phyloP scores from a whole-genome alignment of 2,329 filamentous ascomycete genomes.

The Paecilomyces fulvus region DNA sequence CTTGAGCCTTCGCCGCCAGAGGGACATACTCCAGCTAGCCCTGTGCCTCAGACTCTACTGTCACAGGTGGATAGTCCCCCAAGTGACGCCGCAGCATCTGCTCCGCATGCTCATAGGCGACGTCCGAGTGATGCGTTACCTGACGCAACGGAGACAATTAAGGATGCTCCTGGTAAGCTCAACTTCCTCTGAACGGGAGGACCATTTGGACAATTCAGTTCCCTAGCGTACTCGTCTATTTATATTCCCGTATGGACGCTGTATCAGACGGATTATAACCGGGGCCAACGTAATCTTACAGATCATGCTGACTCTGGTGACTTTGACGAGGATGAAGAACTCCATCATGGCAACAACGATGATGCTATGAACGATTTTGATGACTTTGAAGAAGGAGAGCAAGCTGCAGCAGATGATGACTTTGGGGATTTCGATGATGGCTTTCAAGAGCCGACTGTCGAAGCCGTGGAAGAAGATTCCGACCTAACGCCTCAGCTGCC shows the following conservation, averaged over 20 bases:
- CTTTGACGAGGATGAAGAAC: constrained; percentile 46
- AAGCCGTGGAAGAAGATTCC: constrained; percentile 17
- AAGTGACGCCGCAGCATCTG: constrained; percentile 23
- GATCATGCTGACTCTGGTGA: constrained; percentile 47
- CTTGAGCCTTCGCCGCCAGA: constrained; percentile 14
- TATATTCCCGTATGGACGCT: constrained; percentile 40
- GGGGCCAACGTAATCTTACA: not conserved
- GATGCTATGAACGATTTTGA: constrained; percentile 57
- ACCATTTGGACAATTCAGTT: constrained; percentile 57
- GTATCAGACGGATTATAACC: constrained; percentile 30
- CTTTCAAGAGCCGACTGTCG: constrained; percentile 46
- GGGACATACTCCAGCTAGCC: constrained; percentile 6
- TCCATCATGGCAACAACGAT: constrained; percentile 40
- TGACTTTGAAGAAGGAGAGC: constrained; percentile 45
- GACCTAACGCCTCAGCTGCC: constrained; percentile 14
- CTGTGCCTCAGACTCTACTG: constrained; percentile 37
- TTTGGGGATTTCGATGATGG: constrained; percentile 60
- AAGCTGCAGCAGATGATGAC: constrained; percentile 43
- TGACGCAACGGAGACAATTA: constrained; percentile 33
- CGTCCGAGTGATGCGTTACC: constrained; percentile 35
- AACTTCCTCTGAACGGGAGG: constrained; percentile 31
- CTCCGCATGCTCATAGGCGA: constrained; percentile 31
- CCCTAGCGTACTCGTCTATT: constrained; percentile 42
- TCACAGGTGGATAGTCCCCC: constrained; percentile 36
- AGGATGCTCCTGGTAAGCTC: constrained; percentile 50